Conservation (phyloP, 495 filamentous ascomycete genomes). For the Talaromyces wortmannii region DNA sequence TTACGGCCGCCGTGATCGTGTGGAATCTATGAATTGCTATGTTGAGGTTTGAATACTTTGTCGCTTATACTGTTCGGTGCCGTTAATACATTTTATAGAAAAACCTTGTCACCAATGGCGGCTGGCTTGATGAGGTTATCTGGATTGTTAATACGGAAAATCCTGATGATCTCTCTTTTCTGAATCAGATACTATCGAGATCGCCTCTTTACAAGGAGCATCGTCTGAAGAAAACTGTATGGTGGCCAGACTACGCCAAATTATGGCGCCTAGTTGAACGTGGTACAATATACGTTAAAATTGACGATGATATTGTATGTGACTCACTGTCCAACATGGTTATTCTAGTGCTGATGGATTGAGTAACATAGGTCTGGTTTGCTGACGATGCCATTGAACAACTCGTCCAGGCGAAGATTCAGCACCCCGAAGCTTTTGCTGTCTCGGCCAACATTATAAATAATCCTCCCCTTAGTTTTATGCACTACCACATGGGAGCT, state of each 20-base stretch:
- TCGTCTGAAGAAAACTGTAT: not conserved
- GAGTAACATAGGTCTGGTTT: slow-evolving; percentile 20
- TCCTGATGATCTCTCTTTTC: not conserved
- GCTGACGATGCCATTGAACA: slow-evolving; percentile 35
- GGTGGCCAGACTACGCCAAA: not conserved
- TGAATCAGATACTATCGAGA: not conserved
- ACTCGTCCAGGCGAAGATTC: slow-evolving; percentile 28
- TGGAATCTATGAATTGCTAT: slow-evolving; percentile 3
- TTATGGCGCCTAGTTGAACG: not conserved
- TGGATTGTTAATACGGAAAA: not conserved
- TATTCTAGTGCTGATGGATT: not conserved
- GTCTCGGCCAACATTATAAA: slow-evolving; percentile 42
- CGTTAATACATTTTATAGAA: not conserved
- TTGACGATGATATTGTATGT: slow-evolving; percentile 39
- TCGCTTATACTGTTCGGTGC: not conserved
- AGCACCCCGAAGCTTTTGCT: slow-evolving; percentile 32
- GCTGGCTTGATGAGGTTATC: not conserved
- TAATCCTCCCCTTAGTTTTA: slow-evolving; percentile 30
- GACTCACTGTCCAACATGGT: not conserved
- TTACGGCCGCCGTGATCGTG: not conserved
- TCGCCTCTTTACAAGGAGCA: not conserved
- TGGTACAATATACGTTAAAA: not conserved
- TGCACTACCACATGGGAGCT: slow-evolving; percentile 35
- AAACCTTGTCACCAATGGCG: not conserved
- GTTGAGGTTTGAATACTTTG: not conserved